Percentiles rank a stretch among this genome's conserved stretches.
These are phyloP conservation scores for Solanum appendiculatum DNA, from an alignment of 257 asterid genomes.

Conservation along the genomic window DNA sequence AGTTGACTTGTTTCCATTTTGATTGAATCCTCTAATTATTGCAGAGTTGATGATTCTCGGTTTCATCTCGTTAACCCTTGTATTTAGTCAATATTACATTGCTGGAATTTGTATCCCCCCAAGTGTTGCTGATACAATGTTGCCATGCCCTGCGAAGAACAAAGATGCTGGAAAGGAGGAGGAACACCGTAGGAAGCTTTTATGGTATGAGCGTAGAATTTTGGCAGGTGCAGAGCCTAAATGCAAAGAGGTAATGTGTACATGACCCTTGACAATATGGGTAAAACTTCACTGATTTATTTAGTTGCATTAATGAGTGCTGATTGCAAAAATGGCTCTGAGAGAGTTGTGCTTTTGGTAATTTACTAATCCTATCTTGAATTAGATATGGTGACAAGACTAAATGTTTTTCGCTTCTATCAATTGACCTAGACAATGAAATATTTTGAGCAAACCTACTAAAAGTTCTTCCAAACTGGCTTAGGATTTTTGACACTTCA, in stretches of 20 bases:
- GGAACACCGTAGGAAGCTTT: constrained; percentile 36
- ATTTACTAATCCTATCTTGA: background rate
- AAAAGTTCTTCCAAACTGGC: background rate
- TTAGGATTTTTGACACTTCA: background rate
- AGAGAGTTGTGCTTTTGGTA: background rate
- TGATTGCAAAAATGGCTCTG: background rate
- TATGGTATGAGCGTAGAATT: constrained; percentile 50
- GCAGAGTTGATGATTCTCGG: constrained; percentile 98
- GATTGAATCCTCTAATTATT: constrained; percentile 9
- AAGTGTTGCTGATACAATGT: constrained; percentile 54
- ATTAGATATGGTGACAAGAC: background rate
- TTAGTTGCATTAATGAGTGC: background rate
- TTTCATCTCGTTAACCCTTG: constrained; percentile 76
- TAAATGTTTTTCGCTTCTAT: background rate
- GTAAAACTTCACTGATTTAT: background rate
- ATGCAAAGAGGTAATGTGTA: constrained; percentile 44
- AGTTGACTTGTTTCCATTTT: background rate
- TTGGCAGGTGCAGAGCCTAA: constrained; percentile 17
- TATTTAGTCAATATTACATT: constrained; percentile 79
- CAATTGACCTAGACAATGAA: background rate
- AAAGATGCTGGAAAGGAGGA: constrained; percentile 1
- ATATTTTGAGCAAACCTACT: background rate
- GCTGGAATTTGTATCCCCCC: constrained; percentile 76
- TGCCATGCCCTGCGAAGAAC: constrained; percentile 42
- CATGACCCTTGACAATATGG: background rate